A percentile compares a stretch with the other conserved stretches of the same genome.
Conservation (phyloP, 768 basidiomycete genomes). For the Lactifluus subvellereus region DNA sequence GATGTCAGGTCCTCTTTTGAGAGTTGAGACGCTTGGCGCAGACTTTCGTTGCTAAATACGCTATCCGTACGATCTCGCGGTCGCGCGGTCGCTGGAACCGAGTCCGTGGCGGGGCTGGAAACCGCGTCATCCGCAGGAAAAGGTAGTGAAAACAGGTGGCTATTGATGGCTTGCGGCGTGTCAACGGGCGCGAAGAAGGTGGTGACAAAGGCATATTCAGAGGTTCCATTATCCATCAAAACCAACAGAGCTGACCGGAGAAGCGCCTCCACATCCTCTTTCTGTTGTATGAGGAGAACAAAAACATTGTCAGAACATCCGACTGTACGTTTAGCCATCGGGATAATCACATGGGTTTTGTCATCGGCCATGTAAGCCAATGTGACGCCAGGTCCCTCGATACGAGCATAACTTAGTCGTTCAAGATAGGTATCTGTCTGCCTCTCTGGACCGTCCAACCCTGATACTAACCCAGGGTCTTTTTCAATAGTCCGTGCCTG, state of each 20-base stretch:
- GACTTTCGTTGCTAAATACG: conserved; percentile 34
- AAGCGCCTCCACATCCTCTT: conserved; percentile 77
- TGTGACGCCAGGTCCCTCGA: conserved; percentile 77
- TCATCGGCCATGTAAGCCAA: conserved; percentile 88
- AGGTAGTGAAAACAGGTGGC: conserved; percentile 37
- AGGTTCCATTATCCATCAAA: conserved; percentile 89
- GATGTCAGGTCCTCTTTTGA: conserved; percentile 56
- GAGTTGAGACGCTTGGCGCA: conserved; percentile 22
- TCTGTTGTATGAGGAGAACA: conserved; percentile 38
- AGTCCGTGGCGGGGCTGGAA: conserved; percentile 43
- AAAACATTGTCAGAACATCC: not conserved
- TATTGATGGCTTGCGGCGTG: conserved; percentile 16
- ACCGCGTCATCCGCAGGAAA: conserved; percentile 27
- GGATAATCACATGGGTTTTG: conserved; percentile 67
- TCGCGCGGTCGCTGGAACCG: conserved; percentile 34
- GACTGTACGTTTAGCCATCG: not conserved
- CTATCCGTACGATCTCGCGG: conserved; percentile 27
- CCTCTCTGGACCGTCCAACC: conserved; percentile 39
- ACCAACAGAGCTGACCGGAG: conserved; percentile 83
- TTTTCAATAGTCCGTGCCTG: conserved; percentile 69
- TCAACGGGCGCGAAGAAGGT: conserved; percentile 58
- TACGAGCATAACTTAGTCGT: conserved; percentile 58
- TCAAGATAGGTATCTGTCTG: conserved; percentile 40
- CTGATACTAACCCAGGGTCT: conserved; percentile 53
- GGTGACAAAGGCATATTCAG: conserved; percentile 85